These are phyloP conservation scores for Hypomyces perniciosus DNA, from an alignment of 2,329 filamentous ascomycete species.

Conservation along the genomic window DNA sequence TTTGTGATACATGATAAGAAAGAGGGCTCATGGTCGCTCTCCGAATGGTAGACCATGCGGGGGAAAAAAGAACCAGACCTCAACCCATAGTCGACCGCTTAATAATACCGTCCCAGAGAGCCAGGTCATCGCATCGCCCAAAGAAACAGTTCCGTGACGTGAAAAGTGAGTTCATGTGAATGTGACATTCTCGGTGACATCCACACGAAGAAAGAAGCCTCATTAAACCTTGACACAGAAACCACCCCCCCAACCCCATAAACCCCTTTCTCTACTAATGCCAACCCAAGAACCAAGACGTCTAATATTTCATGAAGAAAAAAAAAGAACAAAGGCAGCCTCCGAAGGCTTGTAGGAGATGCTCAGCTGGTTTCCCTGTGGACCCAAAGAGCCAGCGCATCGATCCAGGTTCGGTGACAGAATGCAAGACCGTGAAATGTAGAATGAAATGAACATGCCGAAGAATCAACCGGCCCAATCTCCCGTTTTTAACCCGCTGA, in stretches of 20 bases:
- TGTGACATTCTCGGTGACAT: neutral
- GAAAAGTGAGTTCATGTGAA: constrained; percentile 7
- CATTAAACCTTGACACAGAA: constrained; percentile 19
- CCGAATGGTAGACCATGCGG: no score
- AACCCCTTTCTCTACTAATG: constrained; percentile 15
- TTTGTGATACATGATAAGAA: no score
- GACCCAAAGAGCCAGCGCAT: neutral
- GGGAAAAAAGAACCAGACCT: no score
- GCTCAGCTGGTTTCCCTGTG: neutral
- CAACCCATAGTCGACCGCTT: no score
- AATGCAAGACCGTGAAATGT: constrained; percentile 11
- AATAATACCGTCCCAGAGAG: neutral
- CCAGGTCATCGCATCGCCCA: neutral
- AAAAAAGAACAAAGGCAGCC: constrained; percentile 16
- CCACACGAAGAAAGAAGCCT: constrained; percentile 10
- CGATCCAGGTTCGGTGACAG: constrained; percentile 4
- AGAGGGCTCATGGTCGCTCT: no score
- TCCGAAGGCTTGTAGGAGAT: constrained; percentile 2
- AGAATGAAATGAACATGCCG: constrained; percentile 14
- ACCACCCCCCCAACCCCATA: constrained; percentile 1
- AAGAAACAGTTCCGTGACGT: constrained; percentile 1
- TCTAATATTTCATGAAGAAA: constrained; percentile 16
- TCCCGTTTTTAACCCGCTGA: constrained; percentile 30
- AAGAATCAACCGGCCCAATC: constrained; percentile 10
- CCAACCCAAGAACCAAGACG: constrained; percentile 13